Evolutionary conservation across 2,329 filamentous ascomycete genomes (phyloP).

Genomic region (Xenoacremonium recifei): DNA sequence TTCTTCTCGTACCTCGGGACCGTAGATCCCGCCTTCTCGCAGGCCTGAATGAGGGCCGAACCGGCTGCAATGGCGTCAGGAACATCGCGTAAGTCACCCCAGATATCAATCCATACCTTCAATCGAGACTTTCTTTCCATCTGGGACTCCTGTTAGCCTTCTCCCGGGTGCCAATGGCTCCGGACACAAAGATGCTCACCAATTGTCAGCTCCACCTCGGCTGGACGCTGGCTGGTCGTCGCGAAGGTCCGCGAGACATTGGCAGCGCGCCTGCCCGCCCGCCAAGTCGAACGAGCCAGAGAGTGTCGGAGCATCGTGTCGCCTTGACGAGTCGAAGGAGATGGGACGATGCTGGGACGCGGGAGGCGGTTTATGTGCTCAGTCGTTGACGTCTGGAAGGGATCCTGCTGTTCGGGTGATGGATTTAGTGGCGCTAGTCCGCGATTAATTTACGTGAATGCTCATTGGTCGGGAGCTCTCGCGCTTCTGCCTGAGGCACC

Average conservation of each 20-base stretch:
- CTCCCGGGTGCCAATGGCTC: slow-evolving; percentile 28
- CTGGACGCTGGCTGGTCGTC: slow-evolving; percentile 73
- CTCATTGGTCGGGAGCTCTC: slow-evolving; percentile 37
- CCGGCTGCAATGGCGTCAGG: slow-evolving; percentile 65
- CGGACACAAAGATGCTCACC: slow-evolving; percentile 50
- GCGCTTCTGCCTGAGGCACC: slow-evolving; percentile 38
- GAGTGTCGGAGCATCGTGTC: slow-evolving; percentile 68
- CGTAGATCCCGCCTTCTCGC: slow-evolving; percentile 92
- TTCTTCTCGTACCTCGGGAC: slow-evolving; percentile 68
- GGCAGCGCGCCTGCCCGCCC: slow-evolving; percentile 58
- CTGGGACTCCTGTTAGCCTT: slow-evolving; percentile 48
- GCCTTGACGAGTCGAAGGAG: slow-evolving; percentile 51
- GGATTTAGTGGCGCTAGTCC: slow-evolving; percentile 39
- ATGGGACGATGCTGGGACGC: slow-evolving; percentile 35
- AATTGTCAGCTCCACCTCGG: slow-evolving; percentile 96
- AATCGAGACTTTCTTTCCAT: slow-evolving; percentile 97
- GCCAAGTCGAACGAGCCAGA: slow-evolving; percentile 67
- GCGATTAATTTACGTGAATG: slow-evolving; percentile 43
- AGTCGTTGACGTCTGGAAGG: slow-evolving; percentile 40
- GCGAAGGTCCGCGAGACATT: slow-evolving; percentile 75
- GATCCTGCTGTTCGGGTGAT: slow-evolving; percentile 37
- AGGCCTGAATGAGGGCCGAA: slow-evolving; percentile 96
- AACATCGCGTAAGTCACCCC: slow-evolving; percentile 15
- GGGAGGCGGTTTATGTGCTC: slow-evolving; percentile 37
- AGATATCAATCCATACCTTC: slow-evolving; percentile 65